Evolutionary conservation across 2,329 filamentous ascomycete species (phyloP).

Genomic region (Emergomyces orientalis): DNA sequence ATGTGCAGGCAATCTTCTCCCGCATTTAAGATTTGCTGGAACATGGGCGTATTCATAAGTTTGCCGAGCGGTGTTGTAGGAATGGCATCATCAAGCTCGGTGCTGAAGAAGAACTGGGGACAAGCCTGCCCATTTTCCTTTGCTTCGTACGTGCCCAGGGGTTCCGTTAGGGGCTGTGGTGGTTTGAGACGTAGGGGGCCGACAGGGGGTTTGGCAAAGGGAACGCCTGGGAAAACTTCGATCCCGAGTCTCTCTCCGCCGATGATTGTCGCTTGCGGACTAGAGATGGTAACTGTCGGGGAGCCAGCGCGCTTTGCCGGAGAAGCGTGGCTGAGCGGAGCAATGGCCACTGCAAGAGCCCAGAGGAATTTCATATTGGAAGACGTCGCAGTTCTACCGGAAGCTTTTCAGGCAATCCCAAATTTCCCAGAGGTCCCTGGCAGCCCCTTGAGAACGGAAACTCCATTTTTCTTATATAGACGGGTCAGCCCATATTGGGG

Average conservation of each 20-base stretch:
- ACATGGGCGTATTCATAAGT: slow-evolving; percentile 48
- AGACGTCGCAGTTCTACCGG: not conserved
- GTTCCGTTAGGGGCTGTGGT: slow-evolving; percentile 50
- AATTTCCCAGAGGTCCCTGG: not conserved
- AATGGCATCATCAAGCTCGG: slow-evolving; percentile 31
- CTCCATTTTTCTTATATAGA: not conserved
- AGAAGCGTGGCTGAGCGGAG: slow-evolving; percentile 10
- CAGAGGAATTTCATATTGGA: slow-evolving; percentile 1
- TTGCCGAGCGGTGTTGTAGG: slow-evolving; percentile 41
- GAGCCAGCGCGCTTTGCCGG: slow-evolving; percentile 36
- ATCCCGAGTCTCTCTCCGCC: slow-evolving; percentile 38
- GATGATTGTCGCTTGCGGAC: slow-evolving; percentile 45
- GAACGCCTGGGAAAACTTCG: slow-evolving; percentile 65
- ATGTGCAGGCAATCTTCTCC: slow-evolving; percentile 58
- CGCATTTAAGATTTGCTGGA: slow-evolving; percentile 46
- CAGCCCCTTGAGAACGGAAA: not conserved
- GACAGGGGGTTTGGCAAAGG: slow-evolving; percentile 61
- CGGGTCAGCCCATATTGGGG: not conserved
- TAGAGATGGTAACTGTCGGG: slow-evolving; percentile 47
- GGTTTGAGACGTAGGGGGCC: slow-evolving; percentile 59
- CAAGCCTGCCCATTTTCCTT: slow-evolving; percentile 53
- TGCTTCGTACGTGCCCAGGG: slow-evolving; percentile 54
- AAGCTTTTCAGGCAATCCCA: not conserved
- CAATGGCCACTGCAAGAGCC: not conserved
- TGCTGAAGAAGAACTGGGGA: slow-evolving; percentile 60